Evolutionary conservation across 495 filamentous ascomycete genomes (phyloP), one percentile per base, ranked within the genome.

Genomic region (Sordaria brevicollis): DNA sequence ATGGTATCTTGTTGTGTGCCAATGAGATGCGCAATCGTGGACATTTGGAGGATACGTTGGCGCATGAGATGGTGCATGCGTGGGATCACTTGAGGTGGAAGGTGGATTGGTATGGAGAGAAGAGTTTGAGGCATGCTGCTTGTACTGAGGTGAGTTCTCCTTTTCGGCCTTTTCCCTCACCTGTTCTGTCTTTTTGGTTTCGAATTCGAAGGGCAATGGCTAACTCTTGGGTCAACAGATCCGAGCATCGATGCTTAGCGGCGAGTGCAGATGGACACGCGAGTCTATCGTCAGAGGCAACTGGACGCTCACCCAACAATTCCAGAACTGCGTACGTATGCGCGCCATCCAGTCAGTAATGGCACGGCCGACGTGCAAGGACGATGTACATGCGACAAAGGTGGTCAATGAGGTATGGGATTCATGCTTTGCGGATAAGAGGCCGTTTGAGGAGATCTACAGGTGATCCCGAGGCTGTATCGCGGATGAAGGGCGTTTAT

Each of bases 321-420:
- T 97, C 80, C 95, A 99, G 74, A 89, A 92, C 75, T 99, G 95
- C 82, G 94, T 99, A 36, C 81, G 92, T 67, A 82, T 88, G 74
- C 83, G 96, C 72, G 95, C 95, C 9, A 86, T 90, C 43, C 79
- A 91, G 69, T 94, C 91, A 35, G 88, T 98, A 25, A 81, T 85
- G 79, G 86, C 84, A 37, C 84, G 94, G 72, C 93, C 93, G 65
- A 81, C 83, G 36, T 95, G 93, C 74, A 91, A 91, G 76, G 92
- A 96, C 79, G 92, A 96, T 75, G 89, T 88, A 29, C 91, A 97
- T 72, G 96, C 95, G 9, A 86, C 87, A 43, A 92, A 89, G 79
- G 89, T 95, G 39, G 93, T 99, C 67, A 95, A 97, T 80, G 90
- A 96, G 80, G 96, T 98, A 34, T 99, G 94, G 92, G 93, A 97